phyloP scores from a whole-genome alignment of 2,329 filamentous ascomycete species.

The Fonsecaea erecta region DNA sequence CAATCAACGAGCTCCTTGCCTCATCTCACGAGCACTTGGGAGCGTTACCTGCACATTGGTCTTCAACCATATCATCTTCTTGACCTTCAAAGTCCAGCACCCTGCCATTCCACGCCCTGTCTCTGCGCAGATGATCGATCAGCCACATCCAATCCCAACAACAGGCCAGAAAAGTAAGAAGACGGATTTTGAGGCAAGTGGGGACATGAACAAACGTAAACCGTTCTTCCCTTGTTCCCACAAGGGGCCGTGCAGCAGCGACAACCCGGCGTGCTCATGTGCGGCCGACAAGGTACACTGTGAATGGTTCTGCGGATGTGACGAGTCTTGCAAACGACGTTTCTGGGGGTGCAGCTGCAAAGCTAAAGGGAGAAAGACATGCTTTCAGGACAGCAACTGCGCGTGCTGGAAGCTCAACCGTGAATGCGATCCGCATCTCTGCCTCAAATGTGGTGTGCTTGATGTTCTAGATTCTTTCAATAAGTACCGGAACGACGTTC shows the following conservation, averaged over 20 bases:
- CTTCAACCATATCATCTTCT: constrained; percentile 31
- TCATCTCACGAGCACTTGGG: constrained; percentile 30
- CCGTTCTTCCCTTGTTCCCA: constrained; percentile 38
- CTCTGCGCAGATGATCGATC: constrained; percentile 16
- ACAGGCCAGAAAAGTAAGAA: constrained; percentile 2
- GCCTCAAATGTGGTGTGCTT: constrained; percentile 69
- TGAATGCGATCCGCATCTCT: constrained; percentile 80
- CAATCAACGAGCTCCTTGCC: constrained; percentile 34
- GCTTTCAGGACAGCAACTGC: constrained; percentile 52
- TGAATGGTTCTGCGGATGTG: constrained; percentile 37
- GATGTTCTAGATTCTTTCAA: constrained; percentile 73
- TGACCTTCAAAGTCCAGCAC: constrained; percentile 21
- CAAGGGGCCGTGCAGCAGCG: constrained; percentile 35
- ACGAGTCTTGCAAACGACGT: constrained; percentile 35
- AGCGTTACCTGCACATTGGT: constrained; percentile 31
- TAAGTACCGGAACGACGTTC: constrained; percentile 62
- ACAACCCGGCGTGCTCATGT: constrained; percentile 35
- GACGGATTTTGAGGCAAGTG: too few species aligned
- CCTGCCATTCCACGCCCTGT: not conserved
- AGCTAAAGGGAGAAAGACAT: constrained; percentile 29
- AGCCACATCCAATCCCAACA: not conserved
- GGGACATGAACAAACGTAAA: constrained; percentile 33
- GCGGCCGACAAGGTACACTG: constrained; percentile 36
- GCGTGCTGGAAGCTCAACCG: constrained; percentile 73
- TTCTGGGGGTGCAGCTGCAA: constrained; percentile 38